Evolutionary conservation across 2,329 filamentous ascomycete genomes (phyloP).

Genomic region (Colletotrichum godetiae): DNA sequence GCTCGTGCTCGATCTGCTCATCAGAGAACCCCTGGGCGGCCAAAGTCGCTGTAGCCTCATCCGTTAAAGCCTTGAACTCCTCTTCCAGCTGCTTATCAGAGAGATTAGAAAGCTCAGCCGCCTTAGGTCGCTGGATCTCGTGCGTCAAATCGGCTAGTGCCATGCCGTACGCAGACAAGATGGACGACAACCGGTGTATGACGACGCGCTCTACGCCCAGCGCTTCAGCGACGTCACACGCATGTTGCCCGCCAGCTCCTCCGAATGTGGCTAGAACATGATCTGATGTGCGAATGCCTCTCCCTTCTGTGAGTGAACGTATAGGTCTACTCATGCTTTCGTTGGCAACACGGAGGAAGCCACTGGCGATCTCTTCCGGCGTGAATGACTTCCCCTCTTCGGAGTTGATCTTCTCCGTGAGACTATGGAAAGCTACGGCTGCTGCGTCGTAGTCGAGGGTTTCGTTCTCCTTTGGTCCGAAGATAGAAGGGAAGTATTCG

Average conservation of each 20-base stretch:
- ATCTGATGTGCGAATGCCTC: slow-evolving; percentile 89
- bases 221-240: neutral
- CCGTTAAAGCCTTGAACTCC: neutral
- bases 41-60: neutral
- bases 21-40: slow-evolving; percentile 72
- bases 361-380: slow-evolving; percentile 86
- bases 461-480: neutral
- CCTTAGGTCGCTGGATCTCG: slow-evolving; percentile 55
- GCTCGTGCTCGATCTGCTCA: slow-evolving; percentile 82
- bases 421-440: too few species aligned
- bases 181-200: neutral
- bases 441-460: too few species aligned
- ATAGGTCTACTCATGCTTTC: slow-evolving; percentile 93
- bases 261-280: slow-evolving; percentile 94
- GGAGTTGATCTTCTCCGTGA: slow-evolving; percentile 81
- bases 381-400: slow-evolving; percentile 79
- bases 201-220: neutral
- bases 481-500: neutral
- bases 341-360: slow-evolving; percentile 91
- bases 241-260: slow-evolving; percentile 53
- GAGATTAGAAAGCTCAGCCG: neutral
- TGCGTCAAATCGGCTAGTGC: neutral
- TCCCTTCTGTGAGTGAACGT: slow-evolving; percentile 88
- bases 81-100: neutral
- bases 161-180: neutral